These are phyloP conservation scores for Brettanomyces naardenensis DNA, from an alignment of 805 yeast genomes.

Conservation along the genomic window DNA sequence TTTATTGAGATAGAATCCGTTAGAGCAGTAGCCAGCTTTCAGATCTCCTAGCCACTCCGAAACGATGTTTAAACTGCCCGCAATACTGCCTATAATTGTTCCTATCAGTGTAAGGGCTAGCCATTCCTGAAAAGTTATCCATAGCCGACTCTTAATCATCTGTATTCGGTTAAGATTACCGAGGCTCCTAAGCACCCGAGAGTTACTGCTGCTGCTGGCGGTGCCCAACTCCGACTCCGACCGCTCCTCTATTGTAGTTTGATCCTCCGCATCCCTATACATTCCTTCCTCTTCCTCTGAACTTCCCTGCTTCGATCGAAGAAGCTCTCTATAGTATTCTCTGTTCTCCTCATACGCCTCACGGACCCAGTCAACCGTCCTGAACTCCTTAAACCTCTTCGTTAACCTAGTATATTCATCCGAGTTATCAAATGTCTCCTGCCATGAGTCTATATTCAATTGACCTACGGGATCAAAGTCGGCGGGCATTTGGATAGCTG, in stretches of 20 bases:
- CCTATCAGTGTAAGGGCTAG: slow-evolving; percentile 73
- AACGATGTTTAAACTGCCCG: slow-evolving; percentile 71
- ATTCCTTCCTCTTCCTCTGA: slow-evolving; percentile 1
- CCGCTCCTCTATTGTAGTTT: neutral
- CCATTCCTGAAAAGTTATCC: slow-evolving; percentile 50
- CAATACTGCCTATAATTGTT: slow-evolving; percentile 67
- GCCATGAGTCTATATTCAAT: no score
- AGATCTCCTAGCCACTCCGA: slow-evolving; percentile 83
- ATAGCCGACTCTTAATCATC: slow-evolving; percentile 6
- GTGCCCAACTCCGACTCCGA: neutral
- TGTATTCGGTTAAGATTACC: neutral
- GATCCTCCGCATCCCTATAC: slow-evolving; percentile 3
- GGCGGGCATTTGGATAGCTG: no score
- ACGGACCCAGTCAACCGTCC: slow-evolving; percentile 65
- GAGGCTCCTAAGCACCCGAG: neutral
- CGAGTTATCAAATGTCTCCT: slow-evolving; percentile 9
- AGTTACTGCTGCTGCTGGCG: neutral
- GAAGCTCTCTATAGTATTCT: slow-evolving; percentile 17
- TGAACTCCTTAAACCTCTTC: slow-evolving; percentile 50
- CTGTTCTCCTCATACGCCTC: slow-evolving; percentile 47
- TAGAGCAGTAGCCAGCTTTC: slow-evolving; percentile 69
- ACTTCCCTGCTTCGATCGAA: slow-evolving; percentile 4
- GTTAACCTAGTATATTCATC: slow-evolving; percentile 17
- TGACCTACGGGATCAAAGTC: no score
- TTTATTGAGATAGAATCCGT: slow-evolving; percentile 60